phyloP scores from a whole-genome alignment of 192 early-diverging fungal species.

The Podila clonocystis region DNA sequence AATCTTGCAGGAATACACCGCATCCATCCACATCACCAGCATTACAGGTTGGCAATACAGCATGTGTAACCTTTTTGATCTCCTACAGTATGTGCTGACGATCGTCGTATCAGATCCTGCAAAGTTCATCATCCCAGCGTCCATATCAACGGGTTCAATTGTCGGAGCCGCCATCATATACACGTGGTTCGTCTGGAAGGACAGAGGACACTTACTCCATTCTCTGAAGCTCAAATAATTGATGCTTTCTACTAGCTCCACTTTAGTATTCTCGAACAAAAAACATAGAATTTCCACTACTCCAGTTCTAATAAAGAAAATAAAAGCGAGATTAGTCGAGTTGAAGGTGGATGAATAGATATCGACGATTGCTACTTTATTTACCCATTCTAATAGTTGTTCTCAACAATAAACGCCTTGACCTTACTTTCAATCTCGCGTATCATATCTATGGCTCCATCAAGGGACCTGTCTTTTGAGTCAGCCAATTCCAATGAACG shows the following conservation, averaged over 20 bases:
- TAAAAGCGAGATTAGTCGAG: neutral
- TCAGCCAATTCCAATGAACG: no score
- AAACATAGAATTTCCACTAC: neutral
- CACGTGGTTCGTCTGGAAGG: slow-evolving; percentile 27
- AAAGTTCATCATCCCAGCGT: slow-evolving; percentile 33
- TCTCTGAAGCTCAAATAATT: slow-evolving; percentile 18
- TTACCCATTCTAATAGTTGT: no score
- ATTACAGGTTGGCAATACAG: slow-evolving; percentile 40
- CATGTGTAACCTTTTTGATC: slow-evolving; percentile 40
- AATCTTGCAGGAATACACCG: slow-evolving; percentile 36
- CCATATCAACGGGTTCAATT: slow-evolving; percentile 23
- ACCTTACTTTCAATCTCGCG: no score
- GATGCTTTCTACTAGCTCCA: neutral
- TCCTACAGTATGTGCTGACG: slow-evolving; percentile 27
- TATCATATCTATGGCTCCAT: no score
- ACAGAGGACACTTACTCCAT: slow-evolving; percentile 36
- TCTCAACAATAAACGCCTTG: no score
- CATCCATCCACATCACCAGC: slow-evolving; percentile 12
- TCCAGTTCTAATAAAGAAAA: neutral
- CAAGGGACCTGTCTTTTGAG: no score
- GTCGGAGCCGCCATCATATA: slow-evolving; percentile 24
- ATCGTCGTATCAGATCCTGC: slow-evolving; percentile 25
- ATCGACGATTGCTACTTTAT: no score
- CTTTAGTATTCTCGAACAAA: no score
- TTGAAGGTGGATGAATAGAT: no score